Evolutionary conservation across 2,329 filamentous ascomycete genomes (phyloP).

Genomic region (Colletotrichum sp.): DNA sequence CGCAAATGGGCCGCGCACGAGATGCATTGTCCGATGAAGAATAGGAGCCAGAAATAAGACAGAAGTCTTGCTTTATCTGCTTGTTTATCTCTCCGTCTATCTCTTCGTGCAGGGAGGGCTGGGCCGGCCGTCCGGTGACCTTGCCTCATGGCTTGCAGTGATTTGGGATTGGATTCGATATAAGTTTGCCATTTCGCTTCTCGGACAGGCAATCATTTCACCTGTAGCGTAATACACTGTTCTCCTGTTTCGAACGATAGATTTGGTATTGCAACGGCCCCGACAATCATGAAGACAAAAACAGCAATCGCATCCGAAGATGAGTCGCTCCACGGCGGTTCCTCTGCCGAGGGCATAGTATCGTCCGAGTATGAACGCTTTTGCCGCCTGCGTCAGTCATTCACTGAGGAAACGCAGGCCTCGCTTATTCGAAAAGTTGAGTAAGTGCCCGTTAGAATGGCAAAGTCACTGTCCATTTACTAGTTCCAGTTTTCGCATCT

Average conservation of each 20-base stretch:
- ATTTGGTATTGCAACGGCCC: fast-evolving
- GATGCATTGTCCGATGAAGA: too few relatives aligned
- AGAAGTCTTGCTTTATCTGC: neutral
- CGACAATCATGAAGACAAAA: neutral
- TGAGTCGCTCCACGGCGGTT: neutral
- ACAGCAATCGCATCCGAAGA: neutral
- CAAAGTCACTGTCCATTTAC: neutral
- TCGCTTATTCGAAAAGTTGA: neutral
- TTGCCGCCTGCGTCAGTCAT: neutral
- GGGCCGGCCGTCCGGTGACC: neutral
- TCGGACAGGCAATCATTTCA: neutral
- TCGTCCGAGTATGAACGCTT: neutral
- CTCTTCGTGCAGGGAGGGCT: neutral
- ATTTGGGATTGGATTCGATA: neutral
- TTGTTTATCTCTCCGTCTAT: neutral
- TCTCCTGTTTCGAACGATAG: neutral
- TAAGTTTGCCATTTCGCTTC: neutral
- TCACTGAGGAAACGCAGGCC: neutral
- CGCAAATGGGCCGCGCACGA: too few relatives aligned
- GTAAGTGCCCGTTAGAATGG: neutral
- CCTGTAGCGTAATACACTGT: fast-evolving
- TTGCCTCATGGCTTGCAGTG: neutral
- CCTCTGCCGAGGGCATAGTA: neutral
- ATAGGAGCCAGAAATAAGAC: neutral
- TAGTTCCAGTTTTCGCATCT: neutral